phyloP scores from a whole-genome alignment of 2,329 filamentous ascomycete species.

The Sporothrix globosa region DNA sequence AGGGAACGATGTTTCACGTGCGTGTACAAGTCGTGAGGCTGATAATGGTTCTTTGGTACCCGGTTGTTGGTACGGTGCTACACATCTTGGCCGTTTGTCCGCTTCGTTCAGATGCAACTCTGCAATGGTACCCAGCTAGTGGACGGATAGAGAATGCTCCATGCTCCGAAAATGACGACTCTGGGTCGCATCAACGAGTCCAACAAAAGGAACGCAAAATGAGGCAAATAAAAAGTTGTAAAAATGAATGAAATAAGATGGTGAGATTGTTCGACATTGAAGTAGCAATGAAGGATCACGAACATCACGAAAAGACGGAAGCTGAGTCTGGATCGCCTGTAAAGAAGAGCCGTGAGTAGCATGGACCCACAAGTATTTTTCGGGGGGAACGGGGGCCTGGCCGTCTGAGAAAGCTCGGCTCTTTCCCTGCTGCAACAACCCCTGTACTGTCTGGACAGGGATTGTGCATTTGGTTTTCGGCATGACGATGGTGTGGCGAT shows the following conservation, averaged over 20 bases:
- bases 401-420: neutral
- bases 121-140: neutral
- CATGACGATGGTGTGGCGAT: slow-evolving; percentile 16
- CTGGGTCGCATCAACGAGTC: no score
- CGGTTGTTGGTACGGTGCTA: neutral
- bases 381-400: neutral
- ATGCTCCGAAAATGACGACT: no score
- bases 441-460: neutral
- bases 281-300: no score
- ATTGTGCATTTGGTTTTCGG: neutral
- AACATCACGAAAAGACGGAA: no score
- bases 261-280: no score
- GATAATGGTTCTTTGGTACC: no score
- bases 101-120: slow-evolving; percentile 9
- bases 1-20: neutral
- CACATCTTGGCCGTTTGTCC: neutral
- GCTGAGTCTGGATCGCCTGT: no score
- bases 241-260: no score
- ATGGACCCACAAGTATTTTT: neutral
- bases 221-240: no score
- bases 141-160: no score
- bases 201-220: no score
- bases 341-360: neutral
- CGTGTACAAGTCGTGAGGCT: neutral
- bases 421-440: neutral